A percentile compares a stretch with the other conserved stretches of the same genome.
phyloP scores from a whole-genome alignment of 73 alveolate species.

The Tetrahymena borealis region DNA sequence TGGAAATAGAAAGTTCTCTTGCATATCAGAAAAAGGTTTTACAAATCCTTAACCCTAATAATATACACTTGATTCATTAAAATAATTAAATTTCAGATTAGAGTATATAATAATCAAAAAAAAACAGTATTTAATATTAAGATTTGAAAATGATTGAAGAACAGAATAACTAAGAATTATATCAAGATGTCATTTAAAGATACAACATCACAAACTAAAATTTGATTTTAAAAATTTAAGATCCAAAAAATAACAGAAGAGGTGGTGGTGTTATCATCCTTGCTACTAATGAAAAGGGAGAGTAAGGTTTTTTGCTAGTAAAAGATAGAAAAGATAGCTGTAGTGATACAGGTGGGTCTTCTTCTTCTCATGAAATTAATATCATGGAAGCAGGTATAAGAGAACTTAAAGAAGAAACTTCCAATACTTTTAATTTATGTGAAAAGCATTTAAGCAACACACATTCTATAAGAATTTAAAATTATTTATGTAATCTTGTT shows the following conservation, averaged over 20 bases:
- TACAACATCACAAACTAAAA: neutral
- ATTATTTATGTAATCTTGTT: neutral
- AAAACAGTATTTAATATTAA: neutral
- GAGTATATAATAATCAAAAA: neutral
- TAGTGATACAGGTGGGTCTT: neutral
- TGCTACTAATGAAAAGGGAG: neutral
- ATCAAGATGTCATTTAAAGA: neutral
- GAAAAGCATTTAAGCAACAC: neutral
- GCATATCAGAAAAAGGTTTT: neutral
- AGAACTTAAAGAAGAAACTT: neutral
- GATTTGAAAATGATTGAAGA: neutral
- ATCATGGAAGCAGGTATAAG: neutral
- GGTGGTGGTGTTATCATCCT: neutral
- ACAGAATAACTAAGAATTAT: neutral
- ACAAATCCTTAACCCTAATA: neutral
- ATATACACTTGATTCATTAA: neutral
- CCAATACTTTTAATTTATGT: neutral
- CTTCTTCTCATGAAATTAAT: neutral
- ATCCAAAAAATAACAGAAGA: neutral
- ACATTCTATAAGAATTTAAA: neutral
- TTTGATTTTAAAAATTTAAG: neutral
- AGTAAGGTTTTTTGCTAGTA: neutral
- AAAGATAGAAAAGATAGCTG: neutral
- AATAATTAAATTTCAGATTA: neutral
- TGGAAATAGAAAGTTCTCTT: neutral